Base-by-base conservation (phyloP, 768 basidiomycete genomes). In the Botryobasidium botryosum region DNA sequence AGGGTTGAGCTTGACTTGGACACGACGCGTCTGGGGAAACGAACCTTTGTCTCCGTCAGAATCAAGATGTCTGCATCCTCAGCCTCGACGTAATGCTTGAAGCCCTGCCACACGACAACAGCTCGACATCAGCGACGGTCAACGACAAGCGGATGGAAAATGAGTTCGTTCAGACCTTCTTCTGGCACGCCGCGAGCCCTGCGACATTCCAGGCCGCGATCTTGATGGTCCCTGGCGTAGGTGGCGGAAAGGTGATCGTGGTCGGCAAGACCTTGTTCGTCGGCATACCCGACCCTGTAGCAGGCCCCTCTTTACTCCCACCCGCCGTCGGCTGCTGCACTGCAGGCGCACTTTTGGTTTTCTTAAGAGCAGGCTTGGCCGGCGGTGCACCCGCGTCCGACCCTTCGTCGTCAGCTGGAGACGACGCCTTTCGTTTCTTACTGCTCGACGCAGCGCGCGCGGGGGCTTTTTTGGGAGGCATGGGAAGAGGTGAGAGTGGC, bases 31-130 rank as follows among this genome's bases (percentile, higher is more conserved):
- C 10, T 33, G 27, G 44, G 28, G 26, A 27, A 44, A 35, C 55
- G 21, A 32, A 74, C 83, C 68, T 88, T 91, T 7, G 85, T 88
- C 63, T 91, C 87, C 0, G 82, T 85, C 35, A 91, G 63, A 13
- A 90, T 69, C 20, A 90, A 65, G 23, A 91, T 66, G 55, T 91
- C 87, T 0, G 87, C 74, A 55, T 88, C 77, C 53, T 91, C 87
- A 1, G 84, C 84, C 51, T 83, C 77, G 26, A 88, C 66, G 55
- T 91, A 91, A 54, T 64, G 57, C 53, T 75, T 77, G 62, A 91
- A 86, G 0, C 86, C 86, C 77, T 82, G 36, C 47, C 47, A n/a
- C 6, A 1, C 2, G 13, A 15, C 7, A 24, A 13, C 12, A 21
- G 38, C 23, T 15, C 48, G 35, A 32, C 46, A 23, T 17, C 25